Percentiles rank a stretch among this genome's conserved stretches.
These are phyloP conservation scores for Parachaetomium inaequale DNA, from an alignment of 495 filamentous ascomycete genomes.

Conservation along the genomic window DNA sequence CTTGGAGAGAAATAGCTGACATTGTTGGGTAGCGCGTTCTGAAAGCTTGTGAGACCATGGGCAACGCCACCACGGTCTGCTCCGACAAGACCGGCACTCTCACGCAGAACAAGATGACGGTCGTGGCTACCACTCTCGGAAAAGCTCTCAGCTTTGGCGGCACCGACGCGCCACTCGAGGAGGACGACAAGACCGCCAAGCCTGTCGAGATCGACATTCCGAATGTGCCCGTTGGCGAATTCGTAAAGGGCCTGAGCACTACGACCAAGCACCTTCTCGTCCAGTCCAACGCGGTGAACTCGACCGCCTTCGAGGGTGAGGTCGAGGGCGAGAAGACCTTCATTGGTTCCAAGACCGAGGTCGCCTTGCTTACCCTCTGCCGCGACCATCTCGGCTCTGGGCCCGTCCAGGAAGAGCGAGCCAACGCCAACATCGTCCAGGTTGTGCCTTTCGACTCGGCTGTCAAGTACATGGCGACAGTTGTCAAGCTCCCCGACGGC, in stretches of 20 bases:
- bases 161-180: slow-evolving; percentile 32
- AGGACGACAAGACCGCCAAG: slow-evolving; percentile 15
- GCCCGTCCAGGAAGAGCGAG: slow-evolving; percentile 62
- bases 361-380: slow-evolving; percentile 71
- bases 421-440: slow-evolving; percentile 67
- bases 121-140: slow-evolving; percentile 74
- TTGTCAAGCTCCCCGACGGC: slow-evolving; percentile 62
- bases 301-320: slow-evolving; percentile 84
- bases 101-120: slow-evolving; percentile 90
- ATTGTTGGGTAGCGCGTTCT: too few relatives aligned
- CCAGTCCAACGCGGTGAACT: slow-evolving; percentile 78
- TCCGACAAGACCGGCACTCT: slow-evolving; percentile 96
- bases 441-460: slow-evolving; percentile 82
- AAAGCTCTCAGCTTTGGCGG: slow-evolving; percentile 62
- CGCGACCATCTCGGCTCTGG: slow-evolving; percentile 70
- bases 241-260: slow-evolving; percentile 48
- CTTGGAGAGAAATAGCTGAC: too few relatives aligned
- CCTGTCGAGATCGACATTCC: slow-evolving; percentile 38
- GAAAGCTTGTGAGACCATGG: slow-evolving; percentile 95
- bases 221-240: slow-evolving; percentile 30
- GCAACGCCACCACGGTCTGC: slow-evolving; percentile 92
- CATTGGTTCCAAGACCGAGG: slow-evolving; percentile 88
- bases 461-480: slow-evolving; percentile 83
- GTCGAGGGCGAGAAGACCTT: slow-evolving; percentile 69
- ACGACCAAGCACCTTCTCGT: slow-evolving; percentile 61